Evolutionary conservation across 2,329 filamentous ascomycete genomes (phyloP).

Genomic region (Colletotrichum paranaense): DNA sequence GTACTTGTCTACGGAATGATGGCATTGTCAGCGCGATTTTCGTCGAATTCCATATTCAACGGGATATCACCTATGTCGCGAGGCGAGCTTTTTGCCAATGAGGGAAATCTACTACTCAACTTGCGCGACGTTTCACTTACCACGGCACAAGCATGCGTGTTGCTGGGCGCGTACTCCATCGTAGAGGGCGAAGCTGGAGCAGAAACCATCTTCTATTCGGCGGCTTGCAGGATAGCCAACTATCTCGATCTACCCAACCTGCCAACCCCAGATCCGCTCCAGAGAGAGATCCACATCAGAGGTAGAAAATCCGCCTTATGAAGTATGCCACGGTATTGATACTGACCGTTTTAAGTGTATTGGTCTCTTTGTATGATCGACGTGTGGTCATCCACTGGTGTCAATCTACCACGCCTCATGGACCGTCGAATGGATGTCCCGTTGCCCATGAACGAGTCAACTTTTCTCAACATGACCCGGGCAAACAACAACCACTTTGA

Average conservation of each 20-base stretch:
- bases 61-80: constrained; percentile 39
- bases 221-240: constrained; percentile 50
- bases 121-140: constrained; percentile 48
- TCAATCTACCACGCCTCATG: constrained; percentile 39
- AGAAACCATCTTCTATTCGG: constrained; percentile 51
- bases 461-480: constrained; percentile 43
- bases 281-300: constrained; percentile 49
- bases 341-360: constrained; percentile 31
- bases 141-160: constrained; percentile 52
- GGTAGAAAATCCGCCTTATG: constrained; percentile 30
- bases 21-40: constrained; percentile 41
- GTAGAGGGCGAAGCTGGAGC: constrained; percentile 48
- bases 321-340: no score
- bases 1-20: constrained; percentile 41
- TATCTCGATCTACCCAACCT: constrained; percentile 49
- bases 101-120: constrained; percentile 43
- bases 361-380: constrained; percentile 41
- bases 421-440: constrained; percentile 40
- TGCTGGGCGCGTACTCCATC: constrained; percentile 47
- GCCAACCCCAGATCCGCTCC: constrained; percentile 40
- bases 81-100: constrained; percentile 39
- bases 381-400: constrained; percentile 39
- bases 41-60: constrained; percentile 35
- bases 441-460: constrained; percentile 49
- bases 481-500: constrained; percentile 37